Conservation (phyloP, 1,284 basidiomycete genomes). For the Tremellales sp. region DNA sequence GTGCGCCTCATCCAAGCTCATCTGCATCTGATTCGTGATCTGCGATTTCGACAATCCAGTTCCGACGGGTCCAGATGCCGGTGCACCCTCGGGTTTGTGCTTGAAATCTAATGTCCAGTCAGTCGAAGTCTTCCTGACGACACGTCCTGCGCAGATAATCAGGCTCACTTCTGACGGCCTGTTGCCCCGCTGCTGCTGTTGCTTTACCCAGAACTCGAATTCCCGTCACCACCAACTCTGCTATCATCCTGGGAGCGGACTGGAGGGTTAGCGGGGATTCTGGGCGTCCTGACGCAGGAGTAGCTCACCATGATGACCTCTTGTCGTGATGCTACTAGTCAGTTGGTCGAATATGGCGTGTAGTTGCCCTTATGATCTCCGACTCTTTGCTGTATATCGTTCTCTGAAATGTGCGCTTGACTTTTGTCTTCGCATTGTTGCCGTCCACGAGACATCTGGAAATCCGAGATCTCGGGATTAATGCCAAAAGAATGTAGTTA, state of each 20-base stretch:
- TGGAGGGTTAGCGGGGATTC: constrained; percentile 2
- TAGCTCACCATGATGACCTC: not conserved
- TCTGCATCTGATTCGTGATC: constrained; percentile 66
- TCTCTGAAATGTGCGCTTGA: no score
- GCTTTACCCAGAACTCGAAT: constrained; percentile 70
- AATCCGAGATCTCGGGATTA: no score
- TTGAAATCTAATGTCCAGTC: constrained; percentile 64
- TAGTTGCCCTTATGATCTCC: no score
- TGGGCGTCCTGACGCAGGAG: not conserved
- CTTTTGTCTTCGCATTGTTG: no score
- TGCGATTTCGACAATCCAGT: constrained; percentile 28
- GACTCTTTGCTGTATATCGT: no score
- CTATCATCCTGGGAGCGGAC: constrained; percentile 37
- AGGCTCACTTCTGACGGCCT: constrained; percentile 87
- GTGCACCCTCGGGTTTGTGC: constrained; percentile 56
- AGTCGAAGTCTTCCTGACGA: not conserved
- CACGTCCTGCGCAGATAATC: not conserved
- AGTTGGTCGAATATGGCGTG: no score
- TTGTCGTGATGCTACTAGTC: no score
- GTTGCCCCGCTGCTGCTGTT: constrained; percentile 80
- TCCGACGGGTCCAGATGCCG: constrained; percentile 33
- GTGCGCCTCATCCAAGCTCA: constrained; percentile 95
- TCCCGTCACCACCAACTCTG: constrained; percentile 33
- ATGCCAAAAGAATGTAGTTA: not conserved
- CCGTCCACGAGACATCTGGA: no score